These are phyloP conservation scores for Boletus vermiculosoides DNA, from an alignment of 768 basidiomycete species.

Conservation along the genomic window DNA sequence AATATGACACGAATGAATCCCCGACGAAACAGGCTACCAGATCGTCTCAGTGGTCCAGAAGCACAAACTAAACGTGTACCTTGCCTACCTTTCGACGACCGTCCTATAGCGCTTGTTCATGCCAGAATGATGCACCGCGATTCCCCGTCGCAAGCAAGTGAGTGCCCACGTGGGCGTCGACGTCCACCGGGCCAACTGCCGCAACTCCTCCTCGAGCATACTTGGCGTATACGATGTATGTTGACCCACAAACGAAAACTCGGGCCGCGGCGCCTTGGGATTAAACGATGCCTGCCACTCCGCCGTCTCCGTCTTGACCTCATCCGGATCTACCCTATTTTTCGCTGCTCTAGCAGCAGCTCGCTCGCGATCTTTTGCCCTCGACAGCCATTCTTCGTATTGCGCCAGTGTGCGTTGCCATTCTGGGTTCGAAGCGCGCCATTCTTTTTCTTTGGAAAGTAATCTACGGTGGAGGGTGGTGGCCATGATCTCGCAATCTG, in stretches of 20 bases:
- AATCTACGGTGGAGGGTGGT: conserved; percentile 37
- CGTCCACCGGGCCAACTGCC: conserved; percentile 34
- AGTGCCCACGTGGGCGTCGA: conserved; percentile 44
- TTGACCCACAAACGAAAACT: conserved; percentile 58
- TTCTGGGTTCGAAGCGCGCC: conserved; percentile 44
- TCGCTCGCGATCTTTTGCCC: conserved; percentile 49
- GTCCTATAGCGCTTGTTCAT: conserved; percentile 63
- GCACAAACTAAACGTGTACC: neutral
- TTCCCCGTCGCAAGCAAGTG: conserved; percentile 52
- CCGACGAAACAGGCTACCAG: conserved; percentile 47
- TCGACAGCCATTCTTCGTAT: conserved; percentile 50
- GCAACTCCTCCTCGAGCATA: conserved; percentile 51
- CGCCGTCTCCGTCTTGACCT: conserved; percentile 16
- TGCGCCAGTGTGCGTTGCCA: conserved; percentile 52
- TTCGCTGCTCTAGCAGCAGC: conserved; percentile 41
- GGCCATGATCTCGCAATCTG: conserved; percentile 56
- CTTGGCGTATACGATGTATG: conserved; percentile 42
- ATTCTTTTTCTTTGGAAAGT: conserved; percentile 44
- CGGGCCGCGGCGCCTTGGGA: conserved; percentile 52
- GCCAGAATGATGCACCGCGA: conserved; percentile 69
- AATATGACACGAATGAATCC: conserved; percentile 66
- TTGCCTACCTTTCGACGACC: conserved; percentile 52
- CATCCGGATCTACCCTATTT: conserved; percentile 35
- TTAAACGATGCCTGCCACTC: conserved; percentile 57
- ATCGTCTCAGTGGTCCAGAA: neutral